phyloP scores from a whole-genome alignment of 345 rosid genomes.

The Dipteronia dyeriana region DNA sequence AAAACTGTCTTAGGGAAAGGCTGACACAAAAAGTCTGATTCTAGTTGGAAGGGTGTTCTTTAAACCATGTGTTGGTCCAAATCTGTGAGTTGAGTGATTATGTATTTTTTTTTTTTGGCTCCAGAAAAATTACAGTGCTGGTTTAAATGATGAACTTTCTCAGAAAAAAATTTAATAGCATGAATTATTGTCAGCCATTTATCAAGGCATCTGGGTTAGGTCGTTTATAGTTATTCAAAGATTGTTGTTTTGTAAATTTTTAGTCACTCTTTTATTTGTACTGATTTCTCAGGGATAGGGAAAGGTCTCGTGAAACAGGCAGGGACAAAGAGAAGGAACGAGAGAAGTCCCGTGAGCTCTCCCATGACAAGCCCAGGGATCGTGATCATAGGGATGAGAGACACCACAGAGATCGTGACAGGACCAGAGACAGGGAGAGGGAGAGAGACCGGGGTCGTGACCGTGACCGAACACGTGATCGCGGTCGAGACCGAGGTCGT shows the following conservation, averaged over 20 bases:
- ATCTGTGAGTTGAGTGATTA: neutral
- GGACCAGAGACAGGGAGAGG: constrained; percentile 58
- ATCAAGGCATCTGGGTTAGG: neutral
- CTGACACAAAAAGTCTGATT: neutral
- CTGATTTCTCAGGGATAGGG: constrained; percentile 41
- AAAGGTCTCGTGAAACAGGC: constrained; percentile 81
- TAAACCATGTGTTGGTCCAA: neutral
- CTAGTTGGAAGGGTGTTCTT: neutral
- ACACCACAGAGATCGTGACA: constrained; percentile 78
- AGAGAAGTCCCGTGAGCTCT: constrained; percentile 73
- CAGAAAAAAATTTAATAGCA: neutral
- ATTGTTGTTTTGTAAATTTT: too few relatives aligned
- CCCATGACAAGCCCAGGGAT: constrained; percentile 79
- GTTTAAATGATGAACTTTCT: neutral
- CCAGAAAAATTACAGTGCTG: neutral
- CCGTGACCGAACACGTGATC: constrained; percentile 41
- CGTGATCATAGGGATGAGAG: constrained; percentile 84
- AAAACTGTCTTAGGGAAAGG: neutral
- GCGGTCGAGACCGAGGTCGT: constrained; percentile 44
- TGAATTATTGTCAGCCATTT: neutral
- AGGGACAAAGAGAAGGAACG: constrained; percentile 72
- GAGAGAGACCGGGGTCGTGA: constrained; percentile 63
- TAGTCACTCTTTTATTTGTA: constrained; percentile 3
- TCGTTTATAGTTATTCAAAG: neutral
- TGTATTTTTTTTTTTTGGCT: neutral